A percentile compares a stretch with the other conserved stretches of the same genome.
phyloP scores from a whole-genome alignment of 2,329 filamentous ascomycete genomes.

The Trichoderma harzianum region DNA sequence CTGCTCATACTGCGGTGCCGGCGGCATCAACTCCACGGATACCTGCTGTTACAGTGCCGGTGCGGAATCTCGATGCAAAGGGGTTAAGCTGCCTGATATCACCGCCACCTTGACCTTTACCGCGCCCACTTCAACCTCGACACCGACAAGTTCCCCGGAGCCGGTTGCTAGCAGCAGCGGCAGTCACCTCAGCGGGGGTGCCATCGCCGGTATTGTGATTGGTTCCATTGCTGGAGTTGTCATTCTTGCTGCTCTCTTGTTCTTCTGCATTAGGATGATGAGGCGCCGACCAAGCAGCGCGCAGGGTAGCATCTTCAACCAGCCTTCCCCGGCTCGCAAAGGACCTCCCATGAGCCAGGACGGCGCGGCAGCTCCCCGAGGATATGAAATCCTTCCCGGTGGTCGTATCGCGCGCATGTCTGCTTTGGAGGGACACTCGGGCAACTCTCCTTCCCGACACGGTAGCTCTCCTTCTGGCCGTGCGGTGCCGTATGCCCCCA shows the following conservation, averaged over 20 bases:
- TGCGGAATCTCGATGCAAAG: conserved; percentile 67
- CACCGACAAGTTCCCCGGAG: conserved; percentile 20
- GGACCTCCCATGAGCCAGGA: conserved; percentile 42
- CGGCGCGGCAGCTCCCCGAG: conserved; percentile 40
- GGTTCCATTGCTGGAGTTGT: conserved; percentile 70
- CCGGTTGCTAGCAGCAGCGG: conserved; percentile 25
- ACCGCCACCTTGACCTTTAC: conserved; percentile 64
- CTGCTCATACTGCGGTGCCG: conserved; percentile 80
- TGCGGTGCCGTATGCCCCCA: conserved; percentile 47
- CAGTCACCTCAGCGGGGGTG: conserved; percentile 67
- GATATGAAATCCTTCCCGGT: conserved; percentile 75
- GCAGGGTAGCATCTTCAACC: conserved; percentile 78
- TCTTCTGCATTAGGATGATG: conserved; percentile 56
- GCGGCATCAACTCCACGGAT: conserved; percentile 87
- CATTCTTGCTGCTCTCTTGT: conserved; percentile 65
- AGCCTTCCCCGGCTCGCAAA: conserved; percentile 70
- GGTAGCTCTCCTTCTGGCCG: conserved; percentile 38
- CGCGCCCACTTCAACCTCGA: conserved; percentile 42
- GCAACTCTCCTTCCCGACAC: conserved; percentile 56
- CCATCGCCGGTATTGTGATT: conserved; percentile 86
- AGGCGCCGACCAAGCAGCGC: conserved; percentile 59
- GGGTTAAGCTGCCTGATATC: conserved; percentile 75
- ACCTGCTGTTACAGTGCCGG: conserved; percentile 87
- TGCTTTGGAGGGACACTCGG: conserved; percentile 74
- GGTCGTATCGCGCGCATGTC: conserved; percentile 95